These are phyloP conservation scores for Angomonas ambiguus DNA, from an alignment of 208 protist genomes.

Conservation along the genomic window DNA sequence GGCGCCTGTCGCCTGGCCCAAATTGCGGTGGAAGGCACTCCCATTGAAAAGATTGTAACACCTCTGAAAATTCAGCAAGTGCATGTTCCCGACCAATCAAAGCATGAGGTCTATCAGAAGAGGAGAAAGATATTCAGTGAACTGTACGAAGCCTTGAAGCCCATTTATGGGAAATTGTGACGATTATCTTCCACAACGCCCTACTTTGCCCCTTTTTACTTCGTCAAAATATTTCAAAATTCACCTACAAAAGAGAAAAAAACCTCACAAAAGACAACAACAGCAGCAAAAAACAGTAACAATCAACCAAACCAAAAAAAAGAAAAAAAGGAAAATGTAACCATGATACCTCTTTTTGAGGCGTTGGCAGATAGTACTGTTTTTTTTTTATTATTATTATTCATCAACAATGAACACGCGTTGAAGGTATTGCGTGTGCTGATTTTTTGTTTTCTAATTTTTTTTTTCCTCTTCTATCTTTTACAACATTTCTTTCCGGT, in stretches of 20 bases:
- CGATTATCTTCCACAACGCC: not conserved
- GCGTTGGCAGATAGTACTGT: not conserved
- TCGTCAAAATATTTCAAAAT: not conserved
- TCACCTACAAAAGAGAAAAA: not conserved
- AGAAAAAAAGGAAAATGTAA: constrained; percentile 5
- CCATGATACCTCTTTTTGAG: not conserved
- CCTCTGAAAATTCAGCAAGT: constrained; percentile 47
- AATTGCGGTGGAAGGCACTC: constrained; percentile 49
- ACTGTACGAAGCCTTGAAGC: constrained; percentile 59
- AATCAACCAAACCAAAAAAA: not conserved
- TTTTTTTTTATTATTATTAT: constrained; percentile 11
- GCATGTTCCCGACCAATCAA: constrained; percentile 48
- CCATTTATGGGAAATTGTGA: constrained; percentile 58
- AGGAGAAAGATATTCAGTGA: constrained; percentile 43
- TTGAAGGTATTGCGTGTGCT: not conserved
- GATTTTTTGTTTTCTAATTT: not conserved
- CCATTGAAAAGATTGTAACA: constrained; percentile 48
- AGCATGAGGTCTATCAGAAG: constrained; percentile 47
- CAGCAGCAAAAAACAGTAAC: not conserved
- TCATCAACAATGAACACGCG: not conserved
- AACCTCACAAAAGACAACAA: no score
- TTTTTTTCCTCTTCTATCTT: not conserved
- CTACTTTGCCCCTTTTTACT: not conserved
- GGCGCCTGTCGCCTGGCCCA: constrained; percentile 66
- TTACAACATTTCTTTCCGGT: not conserved